Base-by-base conservation (phyloP, 805 yeast genomes). In the Danielia oregonensis region DNA sequence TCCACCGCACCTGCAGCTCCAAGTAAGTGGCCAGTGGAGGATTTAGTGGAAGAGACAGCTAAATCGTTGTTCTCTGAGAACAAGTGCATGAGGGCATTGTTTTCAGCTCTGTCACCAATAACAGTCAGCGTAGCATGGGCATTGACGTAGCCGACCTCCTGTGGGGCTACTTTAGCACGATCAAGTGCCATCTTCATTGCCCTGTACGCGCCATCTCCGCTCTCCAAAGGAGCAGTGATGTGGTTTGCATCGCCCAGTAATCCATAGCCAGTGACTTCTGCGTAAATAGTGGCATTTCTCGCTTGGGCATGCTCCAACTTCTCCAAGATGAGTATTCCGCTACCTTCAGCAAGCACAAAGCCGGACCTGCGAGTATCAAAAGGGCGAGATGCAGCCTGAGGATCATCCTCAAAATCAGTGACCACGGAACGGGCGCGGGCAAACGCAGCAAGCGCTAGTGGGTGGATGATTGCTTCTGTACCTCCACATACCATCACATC, bases 1-100 rank as follows among this genome's bases (percentile, higher is more conserved):
- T 93, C 99, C 3, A 93, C 86, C 0, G 96, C 79, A 4, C 98
- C 99, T 0, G 98, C 93, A 1, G 96, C 98, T 1, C 98, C 98
- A 18, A 93, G 64, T 14, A 91, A 66, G 60, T 93, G 99, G 0
- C 99, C 99, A 26, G 85, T 83, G 0, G 96, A 77, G 1, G 97
- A 94, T 57, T 93, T 93, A 12, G 88, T 86, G 2, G 96, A 84
- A 1, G 93, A 78, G 1, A 93, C 77, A 27, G 69, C 65, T 10
- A 80, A 44, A 3, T 57, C 43, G 0, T 62, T 56, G 19, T 64
- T 61, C 1, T 52, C 60, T 3, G 29, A 37, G 35, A 86, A 76
- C 4, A 83, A 49, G 4, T 71, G 56, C 30, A 65, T 57, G 32
- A 93, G 79, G 3, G 97, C 97, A 27, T 55, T 54, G 49, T 83